Base-by-base conservation (phyloP, 179 eudicot species). In the Sideroxylon spinosum region DNA sequence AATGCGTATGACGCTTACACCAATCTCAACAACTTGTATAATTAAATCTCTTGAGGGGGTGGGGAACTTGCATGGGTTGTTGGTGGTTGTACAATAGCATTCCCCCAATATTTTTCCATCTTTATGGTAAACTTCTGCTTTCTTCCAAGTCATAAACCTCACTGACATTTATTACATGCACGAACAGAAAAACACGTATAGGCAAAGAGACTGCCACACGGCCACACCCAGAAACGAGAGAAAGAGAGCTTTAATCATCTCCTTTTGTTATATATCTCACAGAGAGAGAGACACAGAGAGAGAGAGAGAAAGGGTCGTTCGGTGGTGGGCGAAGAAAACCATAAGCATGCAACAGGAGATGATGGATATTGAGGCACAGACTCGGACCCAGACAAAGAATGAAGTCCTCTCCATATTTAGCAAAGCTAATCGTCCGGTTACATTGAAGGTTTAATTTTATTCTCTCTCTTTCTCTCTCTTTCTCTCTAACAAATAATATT, bases 351-450 rank as follows among this genome's bases (percentile, higher is more conserved):
- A 66, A 28, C 72, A 69, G 0, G 83, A 80, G 68, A 78, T 57
- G 71, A 25, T 14, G 68, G 87, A 85, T 62, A 29, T 86, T 25
- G 90, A 87, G 81, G 74, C 81, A 50, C 86, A 80, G 60, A 14
- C 4, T 12, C 74, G 56, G 10, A 23, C 60, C 25, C 3, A 63
- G 17, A 71, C 64, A 46, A 14, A 66, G 4, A 55, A 62, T 25
- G 79, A 67, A 69, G 32, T 49, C 28, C 10, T 53, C 9, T 66
- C 84, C 3, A 85, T 91, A 10, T 85, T 87, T 68, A 68, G 79
- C 29, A 85, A 82, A 80, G 80, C 81, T 5, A 82, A 80, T 75
- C 85, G 81, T 9, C 91, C 88, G 26, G 81, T 88, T 29, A 73
- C 79, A 0, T 78, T 88, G 48, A 86, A 85, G 89, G 91, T 88